These are phyloP conservation scores for Hemisphaericaspora subhashii DNA, from an alignment of 1,139 yeast species.

Conservation along the genomic window DNA sequence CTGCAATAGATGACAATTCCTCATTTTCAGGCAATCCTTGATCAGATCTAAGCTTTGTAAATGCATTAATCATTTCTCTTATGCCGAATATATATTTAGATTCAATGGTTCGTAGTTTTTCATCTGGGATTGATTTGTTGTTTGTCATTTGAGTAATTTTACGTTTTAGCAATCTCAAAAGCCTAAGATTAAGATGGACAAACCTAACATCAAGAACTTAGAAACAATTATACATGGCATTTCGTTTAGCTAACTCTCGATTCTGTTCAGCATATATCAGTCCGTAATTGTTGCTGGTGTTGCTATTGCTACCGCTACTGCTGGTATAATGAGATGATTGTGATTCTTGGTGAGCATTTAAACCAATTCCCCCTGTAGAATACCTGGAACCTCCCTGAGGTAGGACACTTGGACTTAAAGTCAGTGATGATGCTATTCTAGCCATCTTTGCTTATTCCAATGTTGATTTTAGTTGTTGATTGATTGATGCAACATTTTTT, in stretches of 20 bases:
- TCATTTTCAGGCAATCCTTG: conserved; percentile 22
- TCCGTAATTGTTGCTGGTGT: background rate
- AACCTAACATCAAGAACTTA: no score
- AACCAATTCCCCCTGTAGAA: conserved; percentile 6
- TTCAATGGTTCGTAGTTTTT: conserved; percentile 11
- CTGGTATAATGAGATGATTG: background rate
- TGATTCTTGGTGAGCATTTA: background rate
- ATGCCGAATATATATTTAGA: conserved; percentile 40
- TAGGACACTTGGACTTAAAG: background rate
- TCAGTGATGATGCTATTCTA: background rate
- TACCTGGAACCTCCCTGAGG: background rate
- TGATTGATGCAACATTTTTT: no score
- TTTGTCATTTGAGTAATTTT: background rate
- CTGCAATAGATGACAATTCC: conserved; percentile 15
- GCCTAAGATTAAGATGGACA: no score
- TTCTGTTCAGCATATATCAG: conserved; percentile 36
- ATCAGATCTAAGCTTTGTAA: conserved; percentile 13
- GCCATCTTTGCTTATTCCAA: background rate
- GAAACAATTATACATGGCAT: conserved; percentile 52
- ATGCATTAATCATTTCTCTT: conserved; percentile 35
- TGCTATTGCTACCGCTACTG: background rate
- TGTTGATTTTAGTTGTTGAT: background rate
- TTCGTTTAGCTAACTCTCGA: conserved; percentile 54
- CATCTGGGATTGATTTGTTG: conserved; percentile 4
- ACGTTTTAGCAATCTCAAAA: conserved; percentile 34